Base-by-base conservation (phyloP, 169 alveolate genomes). In the Plasmodium gaboni region DNA sequence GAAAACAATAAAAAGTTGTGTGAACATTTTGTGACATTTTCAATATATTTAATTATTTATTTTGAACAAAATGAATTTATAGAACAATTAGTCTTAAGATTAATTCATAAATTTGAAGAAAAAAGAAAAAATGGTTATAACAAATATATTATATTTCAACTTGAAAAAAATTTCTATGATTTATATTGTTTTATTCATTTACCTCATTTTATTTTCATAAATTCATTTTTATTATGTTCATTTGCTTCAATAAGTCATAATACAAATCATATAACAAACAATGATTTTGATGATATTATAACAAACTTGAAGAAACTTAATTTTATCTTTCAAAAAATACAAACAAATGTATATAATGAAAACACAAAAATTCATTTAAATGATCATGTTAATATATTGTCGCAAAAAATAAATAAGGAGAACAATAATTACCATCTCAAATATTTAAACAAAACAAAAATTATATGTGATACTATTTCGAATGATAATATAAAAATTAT, bases 181-280 rank as follows among this genome's bases (percentile, higher is more conserved):
- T 50, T 67, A 6, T 57, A 68, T 44, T 83, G 64, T 63, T 83
- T 83, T 48, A 69, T 83, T 71, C 12, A 15, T n/a, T 48, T 83
- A 57, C 59, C 91, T 13, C 28, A 68, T 83, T 83, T 68, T 65
- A 68, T 83, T 68, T 83, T 46, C 69, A 28, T 83, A 32, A 42
- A 83, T 67, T 60, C 73, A 8, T 46, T 68, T 15, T 72, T 83
- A 38, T 68, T 83, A 19, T 83, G 67, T 83, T 83, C 69, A 60
- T 68, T 48, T 71, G 32, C 50, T 5, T 68, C 42, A 26, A 10
- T 83, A 5, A 19, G 24, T 3, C 6, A 15, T 5, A 72, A 68
- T 44, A n/a, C 12, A 48, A 13, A 46, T 44, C 15, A 24, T 6
- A 12, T 2, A 38, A 28, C 44, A 17, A 78, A 59, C 22, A 65